Conservation (phyloP, 306 rosid genomes). For the Erythrophleum fordii region DNA sequence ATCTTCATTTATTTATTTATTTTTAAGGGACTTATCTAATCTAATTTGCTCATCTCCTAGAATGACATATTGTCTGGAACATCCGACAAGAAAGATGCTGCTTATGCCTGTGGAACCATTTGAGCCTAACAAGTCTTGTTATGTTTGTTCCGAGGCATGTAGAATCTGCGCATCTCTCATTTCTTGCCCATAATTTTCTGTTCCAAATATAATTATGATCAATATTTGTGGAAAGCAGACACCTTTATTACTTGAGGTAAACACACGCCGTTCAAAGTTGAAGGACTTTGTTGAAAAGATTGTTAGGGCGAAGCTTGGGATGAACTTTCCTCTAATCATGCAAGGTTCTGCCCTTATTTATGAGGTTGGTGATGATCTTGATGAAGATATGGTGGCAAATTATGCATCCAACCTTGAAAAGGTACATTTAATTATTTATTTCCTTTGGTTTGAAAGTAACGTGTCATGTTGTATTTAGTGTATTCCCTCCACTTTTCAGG, state of each 20-base stretch:
- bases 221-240: conserved; percentile 58
- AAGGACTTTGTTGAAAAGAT: conserved; percentile 86
- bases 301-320: conserved; percentile 83
- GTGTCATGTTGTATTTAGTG: conserved; percentile 18
- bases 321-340: conserved; percentile 85
- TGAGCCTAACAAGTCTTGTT: conserved; percentile 89
- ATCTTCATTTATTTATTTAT: background rate
- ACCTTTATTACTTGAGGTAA: conserved; percentile 81
- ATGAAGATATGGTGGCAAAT: conserved; percentile 69
- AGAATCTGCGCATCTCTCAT: background rate
- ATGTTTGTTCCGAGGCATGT: conserved; percentile 92
- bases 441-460: conserved; percentile 23
- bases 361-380: conserved; percentile 94
- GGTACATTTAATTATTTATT: conserved; percentile 47
- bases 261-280: conserved; percentile 73
- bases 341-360: conserved; percentile 73
- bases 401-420: conserved; percentile 83
- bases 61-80: conserved; percentile 94
- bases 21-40: conserved; percentile 20
- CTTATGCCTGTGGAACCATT: conserved; percentile 97
- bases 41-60: conserved; percentile 45
- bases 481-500: conserved; percentile 50
- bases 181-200: background rate
- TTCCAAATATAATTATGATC: conserved; percentile 21
- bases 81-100: conserved; percentile 83